A percentile compares a stretch with the other conserved stretches of the same genome.
Conservation (phyloP, 2,329 filamentous ascomycete genomes). For the Colletotrichum sp. region DNA sequence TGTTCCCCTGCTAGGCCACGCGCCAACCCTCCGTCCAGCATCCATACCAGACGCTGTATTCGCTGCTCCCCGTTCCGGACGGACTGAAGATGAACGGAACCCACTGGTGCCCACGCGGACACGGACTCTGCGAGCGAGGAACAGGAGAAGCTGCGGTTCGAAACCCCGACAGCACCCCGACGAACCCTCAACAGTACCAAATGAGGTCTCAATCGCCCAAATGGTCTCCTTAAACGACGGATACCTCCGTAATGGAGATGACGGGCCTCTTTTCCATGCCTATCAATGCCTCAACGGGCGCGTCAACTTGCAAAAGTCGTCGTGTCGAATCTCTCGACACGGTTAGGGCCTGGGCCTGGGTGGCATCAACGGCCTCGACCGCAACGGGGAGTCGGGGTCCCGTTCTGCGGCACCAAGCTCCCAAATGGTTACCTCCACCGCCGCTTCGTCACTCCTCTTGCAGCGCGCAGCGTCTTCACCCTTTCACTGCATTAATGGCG, state of each 20-base stretch:
- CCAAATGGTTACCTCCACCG: not conserved
- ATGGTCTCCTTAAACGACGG: not conserved
- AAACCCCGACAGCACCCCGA: not conserved
- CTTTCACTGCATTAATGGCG: constrained; percentile 13
- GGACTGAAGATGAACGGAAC: not conserved
- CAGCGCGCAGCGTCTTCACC: not conserved
- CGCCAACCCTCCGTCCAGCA: not conserved
- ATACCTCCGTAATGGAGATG: not conserved
- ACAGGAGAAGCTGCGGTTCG: not conserved
- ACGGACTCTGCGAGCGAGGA: not conserved
- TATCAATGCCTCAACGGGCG: not conserved
- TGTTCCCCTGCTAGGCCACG: not conserved
- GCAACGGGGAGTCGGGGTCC: not conserved
- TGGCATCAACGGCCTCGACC: not conserved
- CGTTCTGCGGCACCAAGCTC: not conserved
- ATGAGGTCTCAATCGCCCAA: not conserved
- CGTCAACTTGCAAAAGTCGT: not conserved
- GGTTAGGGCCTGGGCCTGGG: not conserved
- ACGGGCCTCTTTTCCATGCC: not conserved
- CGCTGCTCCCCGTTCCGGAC: not conserved
- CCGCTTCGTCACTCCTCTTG: not conserved
- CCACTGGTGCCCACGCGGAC: not conserved
- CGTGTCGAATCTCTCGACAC: not conserved
- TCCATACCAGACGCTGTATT: not conserved
- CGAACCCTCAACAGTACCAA: not conserved